Base-by-base conservation (phyloP, 1,284 basidiomycete genomes). In the Schizopora paradoxa region DNA sequence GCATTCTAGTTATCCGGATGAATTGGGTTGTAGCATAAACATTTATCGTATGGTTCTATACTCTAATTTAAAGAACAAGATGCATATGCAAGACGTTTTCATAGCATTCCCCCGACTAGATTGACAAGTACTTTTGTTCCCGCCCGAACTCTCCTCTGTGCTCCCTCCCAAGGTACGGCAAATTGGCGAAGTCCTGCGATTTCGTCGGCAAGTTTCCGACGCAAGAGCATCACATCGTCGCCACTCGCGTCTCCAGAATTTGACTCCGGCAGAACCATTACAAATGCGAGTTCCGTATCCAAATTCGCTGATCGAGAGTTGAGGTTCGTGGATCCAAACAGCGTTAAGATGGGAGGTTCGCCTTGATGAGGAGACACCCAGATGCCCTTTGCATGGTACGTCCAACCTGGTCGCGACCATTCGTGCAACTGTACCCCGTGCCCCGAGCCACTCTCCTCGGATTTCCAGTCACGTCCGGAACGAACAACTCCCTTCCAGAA, bases 311-410 rank as follows among this genome's bases (percentile, higher is more conserved):
- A 95, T 2, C 95, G 83, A 1, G 90, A 86, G 57, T 95, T 96
- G 47, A 97, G 82, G 64, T 99, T 99, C 2, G 93, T 95, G 0
- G 92, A 96, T 8, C 95, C 96, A 60, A 99, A 87, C 41, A 98
- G 77, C 0, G 94, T 95, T 33, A 92, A 64, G 50, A 79, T 67
- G 0, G 91, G 90, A 11, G 69, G 66, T 10, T 70, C 66, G 26
- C 61, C 58, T 21, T 43, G 26, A 36, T 8, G 21, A 7, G 81
- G 79, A 1, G 87, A 84, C n/a, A 92, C 61, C 91, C 91, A 94
- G 35, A 94, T 79, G 31, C 91, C 91, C 76, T 98, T 99, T 25
- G 93, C 90, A 59, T 99, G 95, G 67, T 99, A 99, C 0, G 95
- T 99, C 96, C 96, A 99, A 0, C 86, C 91, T n/a, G 75, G 66